Conservation (phyloP, 2,329 filamentous ascomycete species). For the Teratosphaeria gauchensis region DNA sequence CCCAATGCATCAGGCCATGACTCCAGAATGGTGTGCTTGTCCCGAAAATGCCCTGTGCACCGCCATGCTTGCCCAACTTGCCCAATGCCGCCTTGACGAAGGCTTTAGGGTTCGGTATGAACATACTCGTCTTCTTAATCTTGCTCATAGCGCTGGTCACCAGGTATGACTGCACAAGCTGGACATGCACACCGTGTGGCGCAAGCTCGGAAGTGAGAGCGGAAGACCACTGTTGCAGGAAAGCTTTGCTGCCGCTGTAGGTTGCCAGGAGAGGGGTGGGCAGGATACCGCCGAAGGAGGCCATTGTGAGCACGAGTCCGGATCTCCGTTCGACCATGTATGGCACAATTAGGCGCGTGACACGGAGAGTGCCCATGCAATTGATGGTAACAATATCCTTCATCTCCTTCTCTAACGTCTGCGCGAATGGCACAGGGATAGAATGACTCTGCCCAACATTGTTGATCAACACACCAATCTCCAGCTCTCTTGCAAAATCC, state of each 20-base stretch:
- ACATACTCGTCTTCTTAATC: conserved; percentile 65
- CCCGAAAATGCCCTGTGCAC: conserved; percentile 67
- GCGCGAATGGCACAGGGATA: conserved; percentile 80
- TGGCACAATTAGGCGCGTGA: conserved; percentile 76
- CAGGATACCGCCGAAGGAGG: conserved; percentile 85
- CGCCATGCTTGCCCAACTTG: conserved; percentile 70
- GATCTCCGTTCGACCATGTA: conserved; percentile 75
- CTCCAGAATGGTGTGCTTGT: conserved; percentile 91
- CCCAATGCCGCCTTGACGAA: conserved; percentile 72
- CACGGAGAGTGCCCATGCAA: conserved; percentile 78
- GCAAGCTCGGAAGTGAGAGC: conserved; percentile 76
- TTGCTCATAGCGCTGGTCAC: conserved; percentile 97
- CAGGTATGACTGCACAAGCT: conserved; percentile 84
- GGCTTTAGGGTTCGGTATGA: conserved; percentile 70
- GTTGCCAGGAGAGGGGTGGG: conserved; percentile 89
- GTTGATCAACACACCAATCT: conserved; percentile 84
- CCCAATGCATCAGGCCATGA: conserved; percentile 82
- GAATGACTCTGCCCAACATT: conserved; percentile 92
- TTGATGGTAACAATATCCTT: conserved; percentile 91
- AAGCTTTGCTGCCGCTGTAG: conserved; percentile 95
- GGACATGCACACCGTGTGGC: conserved; percentile 72
- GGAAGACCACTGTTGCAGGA: conserved; percentile 92
- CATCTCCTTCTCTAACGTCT: conserved; percentile 71
- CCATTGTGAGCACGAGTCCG: conserved; percentile 92
- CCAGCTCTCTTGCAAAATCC: conserved; percentile 52